Percentiles rank a stretch among this genome's conserved stretches.
Conservation (phyloP, 1,284 basidiomycete species). For the Phylloboletellus chloephorus region DNA sequence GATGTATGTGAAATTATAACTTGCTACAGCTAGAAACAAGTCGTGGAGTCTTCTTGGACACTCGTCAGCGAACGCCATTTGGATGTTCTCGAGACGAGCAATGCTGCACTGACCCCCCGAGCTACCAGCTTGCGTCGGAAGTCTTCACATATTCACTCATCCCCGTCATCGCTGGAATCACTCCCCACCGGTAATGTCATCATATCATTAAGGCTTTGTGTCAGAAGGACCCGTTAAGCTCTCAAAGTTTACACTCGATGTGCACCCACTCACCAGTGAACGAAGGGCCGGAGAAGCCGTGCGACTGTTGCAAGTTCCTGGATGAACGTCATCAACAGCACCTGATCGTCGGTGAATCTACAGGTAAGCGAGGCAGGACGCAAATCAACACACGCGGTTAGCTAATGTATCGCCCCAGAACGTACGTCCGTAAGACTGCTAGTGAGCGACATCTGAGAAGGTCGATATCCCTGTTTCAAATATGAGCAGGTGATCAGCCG, state of each 20-base stretch:
- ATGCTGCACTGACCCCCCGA: too few species aligned
- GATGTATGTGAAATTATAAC: too few species aligned
- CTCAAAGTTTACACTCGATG: constrained; percentile 1
- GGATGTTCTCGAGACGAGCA: neutral
- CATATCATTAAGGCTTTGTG: constrained; percentile 62
- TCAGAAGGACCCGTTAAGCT: constrained; percentile 2
- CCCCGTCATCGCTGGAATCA: constrained; percentile 10
- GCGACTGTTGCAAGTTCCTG: constrained; percentile 55
- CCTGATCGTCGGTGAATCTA: constrained; percentile 76
- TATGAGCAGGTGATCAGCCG: neutral
- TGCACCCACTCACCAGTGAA: constrained; percentile 64
- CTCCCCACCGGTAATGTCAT: constrained; percentile 42
- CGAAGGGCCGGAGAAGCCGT: constrained; percentile 64
- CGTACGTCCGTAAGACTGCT: constrained; percentile 63
- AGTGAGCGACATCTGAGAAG: constrained; percentile 80
- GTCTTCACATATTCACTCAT: constrained; percentile 14
- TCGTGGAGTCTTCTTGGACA: neutral
- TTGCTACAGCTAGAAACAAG: too few species aligned
- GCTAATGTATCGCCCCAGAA: constrained; percentile 8
- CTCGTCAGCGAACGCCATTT: neutral
- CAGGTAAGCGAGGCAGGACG: neutral
- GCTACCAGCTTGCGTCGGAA: too few species aligned
- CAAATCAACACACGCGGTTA: neutral
- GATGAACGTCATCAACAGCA: constrained; percentile 53
- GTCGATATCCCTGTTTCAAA: constrained; percentile 67